phyloP scores from a whole-genome alignment of 192 early-diverging fungal species.

The Thoreauomyces humboldtii region DNA sequence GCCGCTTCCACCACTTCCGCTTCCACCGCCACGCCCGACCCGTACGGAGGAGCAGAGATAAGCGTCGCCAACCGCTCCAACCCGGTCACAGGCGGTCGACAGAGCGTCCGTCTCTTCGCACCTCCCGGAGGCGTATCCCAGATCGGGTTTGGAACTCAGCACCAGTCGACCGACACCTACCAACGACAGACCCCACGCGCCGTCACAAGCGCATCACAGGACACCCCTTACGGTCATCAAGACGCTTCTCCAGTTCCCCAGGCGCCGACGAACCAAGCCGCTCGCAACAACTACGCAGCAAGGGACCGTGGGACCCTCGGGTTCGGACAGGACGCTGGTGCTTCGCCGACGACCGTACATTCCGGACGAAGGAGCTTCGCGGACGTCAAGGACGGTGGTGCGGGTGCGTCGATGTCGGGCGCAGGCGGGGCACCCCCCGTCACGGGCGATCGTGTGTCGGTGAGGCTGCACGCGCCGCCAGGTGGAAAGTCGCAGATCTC shows the following conservation, averaged over 20 bases:
- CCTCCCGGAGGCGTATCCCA: conserved; percentile 24
- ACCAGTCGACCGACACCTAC: no score
- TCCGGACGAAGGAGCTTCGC: background rate
- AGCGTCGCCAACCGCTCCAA: conserved; percentile 18
- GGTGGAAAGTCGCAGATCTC: conserved; percentile 17
- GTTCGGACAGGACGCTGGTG: background rate
- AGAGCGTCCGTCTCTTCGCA: conserved; percentile 16
- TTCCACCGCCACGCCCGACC: conserved; percentile 2
- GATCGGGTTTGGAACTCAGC: conserved; percentile 7
- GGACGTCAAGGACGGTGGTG: background rate
- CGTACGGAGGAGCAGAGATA: background rate
- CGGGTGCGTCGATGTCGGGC: background rate
- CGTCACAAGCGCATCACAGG: no score
- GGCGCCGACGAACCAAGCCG: background rate
- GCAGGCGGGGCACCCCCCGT: conserved; percentile 14
- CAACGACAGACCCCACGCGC: no score
- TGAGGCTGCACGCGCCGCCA: conserved; percentile 19
- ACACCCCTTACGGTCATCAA: no score
- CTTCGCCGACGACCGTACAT: background rate
- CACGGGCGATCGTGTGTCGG: conserved; percentile 12
- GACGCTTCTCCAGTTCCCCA: background rate
- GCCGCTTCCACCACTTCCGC: no score
- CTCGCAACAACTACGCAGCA: conserved; percentile 12
- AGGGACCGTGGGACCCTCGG: conserved; percentile 18
- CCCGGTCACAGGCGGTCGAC: conserved; percentile 19